phyloP scores from a whole-genome alignment of 23 red algal genomes.

The Gracilaria domingensis region DNA sequence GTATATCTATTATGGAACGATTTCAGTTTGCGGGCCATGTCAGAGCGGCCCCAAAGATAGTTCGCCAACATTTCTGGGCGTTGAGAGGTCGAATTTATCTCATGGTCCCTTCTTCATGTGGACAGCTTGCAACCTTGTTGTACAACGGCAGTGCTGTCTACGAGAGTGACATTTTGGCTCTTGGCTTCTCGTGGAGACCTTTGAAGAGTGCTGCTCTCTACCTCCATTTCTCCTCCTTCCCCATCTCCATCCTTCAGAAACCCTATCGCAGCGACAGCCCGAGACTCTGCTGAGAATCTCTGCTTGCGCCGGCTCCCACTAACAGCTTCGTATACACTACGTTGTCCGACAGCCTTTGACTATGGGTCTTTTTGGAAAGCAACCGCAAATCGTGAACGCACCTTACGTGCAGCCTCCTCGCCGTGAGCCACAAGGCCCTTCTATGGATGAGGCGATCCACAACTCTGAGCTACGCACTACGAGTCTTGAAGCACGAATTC shows the following conservation, averaged over 20 bases:
- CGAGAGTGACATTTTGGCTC: neutral
- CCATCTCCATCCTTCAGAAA: neutral
- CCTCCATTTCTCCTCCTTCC: neutral
- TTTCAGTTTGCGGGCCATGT: too few species aligned
- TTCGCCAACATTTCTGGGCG: neutral
- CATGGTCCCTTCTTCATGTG: neutral
- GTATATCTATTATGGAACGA: too few species aligned
- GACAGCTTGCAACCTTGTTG: neutral
- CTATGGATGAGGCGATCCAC: slow-evolving; percentile 67
- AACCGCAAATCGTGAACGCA: slow-evolving; percentile 64
- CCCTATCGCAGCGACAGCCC: neutral
- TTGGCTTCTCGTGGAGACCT: neutral
- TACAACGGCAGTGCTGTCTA: neutral
- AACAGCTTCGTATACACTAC: neutral
- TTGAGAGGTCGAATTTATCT: neutral
- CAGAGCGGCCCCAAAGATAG: neutral
- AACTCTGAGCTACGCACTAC: slow-evolving; percentile 47
- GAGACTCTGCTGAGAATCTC: neutral
- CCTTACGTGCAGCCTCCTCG: slow-evolving; percentile 62
- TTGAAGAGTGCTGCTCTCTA: neutral
- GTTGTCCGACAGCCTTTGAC: neutral
- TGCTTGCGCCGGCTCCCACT: neutral
- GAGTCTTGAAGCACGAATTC: slow-evolving; percentile 59
- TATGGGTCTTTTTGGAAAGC: slow-evolving; percentile 75
- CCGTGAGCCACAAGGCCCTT: slow-evolving; percentile 48